A percentile compares a stretch with the other conserved stretches of the same genome.
phyloP scores from a whole-genome alignment of 2,329 filamentous ascomycete species.

The Epicoccum sorghinum region DNA sequence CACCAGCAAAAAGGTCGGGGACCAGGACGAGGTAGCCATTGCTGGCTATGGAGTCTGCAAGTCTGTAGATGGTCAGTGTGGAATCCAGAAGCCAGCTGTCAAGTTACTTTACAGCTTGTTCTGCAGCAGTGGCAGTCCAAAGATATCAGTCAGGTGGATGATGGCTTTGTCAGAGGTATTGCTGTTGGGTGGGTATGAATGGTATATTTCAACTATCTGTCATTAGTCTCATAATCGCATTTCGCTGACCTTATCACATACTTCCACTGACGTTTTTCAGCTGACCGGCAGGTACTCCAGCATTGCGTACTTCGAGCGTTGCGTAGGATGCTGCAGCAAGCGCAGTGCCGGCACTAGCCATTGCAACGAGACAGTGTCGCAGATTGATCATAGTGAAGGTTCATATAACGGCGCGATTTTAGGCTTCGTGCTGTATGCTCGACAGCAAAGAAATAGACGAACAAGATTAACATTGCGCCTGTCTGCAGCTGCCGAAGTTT shows the following conservation, averaged over 20 bases:
- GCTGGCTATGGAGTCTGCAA: constrained; percentile 43
- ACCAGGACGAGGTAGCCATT: constrained; percentile 44
- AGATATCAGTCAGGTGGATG: constrained; percentile 47
- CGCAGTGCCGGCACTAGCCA: constrained; percentile 3
- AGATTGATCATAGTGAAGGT: constrained; percentile 8
- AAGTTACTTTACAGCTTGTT: constrained; percentile 33
- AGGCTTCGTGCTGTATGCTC: background rate
- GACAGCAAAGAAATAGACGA: background rate
- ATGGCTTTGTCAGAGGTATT: constrained; percentile 33
- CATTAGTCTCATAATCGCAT: background rate
- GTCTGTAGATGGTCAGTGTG: constrained; percentile 15
- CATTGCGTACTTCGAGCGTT: constrained; percentile 19
- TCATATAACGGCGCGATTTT: background rate
- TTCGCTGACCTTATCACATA: constrained; percentile 11
- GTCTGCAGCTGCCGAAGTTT: constrained; percentile 2
- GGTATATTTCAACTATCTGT: constrained; percentile 25
- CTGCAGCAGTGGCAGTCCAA: constrained; percentile 39
- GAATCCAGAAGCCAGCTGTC: no score
- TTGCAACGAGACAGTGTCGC: constrained; percentile 1
- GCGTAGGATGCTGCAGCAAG: constrained; percentile 15
- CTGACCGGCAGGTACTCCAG: constrained; percentile 23
- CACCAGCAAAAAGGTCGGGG: constrained; percentile 45
- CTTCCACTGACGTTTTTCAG: constrained; percentile 34
- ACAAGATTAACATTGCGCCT: background rate
- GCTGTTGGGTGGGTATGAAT: constrained; percentile 25